Conservation (phyloP, 139 green algal species). For the Haematococcus sp. region DNA sequence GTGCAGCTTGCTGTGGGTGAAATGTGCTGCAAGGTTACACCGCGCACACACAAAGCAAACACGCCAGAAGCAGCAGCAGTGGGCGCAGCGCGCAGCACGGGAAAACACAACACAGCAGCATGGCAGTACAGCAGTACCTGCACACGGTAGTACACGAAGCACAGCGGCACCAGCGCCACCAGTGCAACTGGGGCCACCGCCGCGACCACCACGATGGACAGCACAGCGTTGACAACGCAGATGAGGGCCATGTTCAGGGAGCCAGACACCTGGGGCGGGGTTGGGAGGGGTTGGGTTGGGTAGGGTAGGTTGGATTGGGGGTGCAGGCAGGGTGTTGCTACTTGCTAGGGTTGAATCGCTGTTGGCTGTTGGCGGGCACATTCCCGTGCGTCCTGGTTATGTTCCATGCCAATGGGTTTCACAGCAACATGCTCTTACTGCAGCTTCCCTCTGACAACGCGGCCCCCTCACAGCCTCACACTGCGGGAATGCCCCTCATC, state of each 20-base stretch:
- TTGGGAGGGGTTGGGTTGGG: no score
- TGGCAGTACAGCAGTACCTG: constrained; percentile 23
- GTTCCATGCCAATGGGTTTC: no score
- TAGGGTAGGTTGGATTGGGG: no score
- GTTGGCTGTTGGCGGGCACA: no score
- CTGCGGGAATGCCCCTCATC: no score
- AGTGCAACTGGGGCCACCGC: constrained; percentile 56
- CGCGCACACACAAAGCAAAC: not conserved
- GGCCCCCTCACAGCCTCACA: no score
- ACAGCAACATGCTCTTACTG: no score
- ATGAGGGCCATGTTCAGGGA: constrained; percentile 24
- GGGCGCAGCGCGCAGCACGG: not conserved
- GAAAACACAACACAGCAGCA: not conserved
- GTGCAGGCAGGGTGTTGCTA: no score
- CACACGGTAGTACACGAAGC: constrained; percentile 58
- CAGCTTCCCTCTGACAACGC: no score
- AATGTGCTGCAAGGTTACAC: not conserved
- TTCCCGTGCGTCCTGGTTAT: no score
- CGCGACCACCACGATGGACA: constrained; percentile 65
- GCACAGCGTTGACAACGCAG: constrained; percentile 32
- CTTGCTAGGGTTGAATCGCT: no score
- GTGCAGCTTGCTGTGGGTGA: not conserved
- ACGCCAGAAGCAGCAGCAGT: not conserved
- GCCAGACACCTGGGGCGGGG: not conserved
- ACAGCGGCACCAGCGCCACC: constrained; percentile 59